phyloP scores from a whole-genome alignment of 1,284 basidiomycete species.

The Peniophora sp. region DNA sequence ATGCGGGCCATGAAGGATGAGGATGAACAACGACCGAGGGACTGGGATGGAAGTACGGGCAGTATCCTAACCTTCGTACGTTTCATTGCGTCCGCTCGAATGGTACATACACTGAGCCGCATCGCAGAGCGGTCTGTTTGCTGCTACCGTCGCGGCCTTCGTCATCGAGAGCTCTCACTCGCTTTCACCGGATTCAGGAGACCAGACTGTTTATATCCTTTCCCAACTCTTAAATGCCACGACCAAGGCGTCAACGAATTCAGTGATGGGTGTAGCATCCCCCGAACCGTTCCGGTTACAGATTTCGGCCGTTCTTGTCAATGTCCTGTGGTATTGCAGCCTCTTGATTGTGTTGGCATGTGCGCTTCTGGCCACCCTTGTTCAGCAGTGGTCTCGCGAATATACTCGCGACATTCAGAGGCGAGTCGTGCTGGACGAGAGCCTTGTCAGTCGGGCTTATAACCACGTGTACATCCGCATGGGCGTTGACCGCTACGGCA shows the following conservation, averaged over 20 bases:
- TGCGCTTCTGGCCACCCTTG: slow-evolving; percentile 1
- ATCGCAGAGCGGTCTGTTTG: slow-evolving; percentile 19
- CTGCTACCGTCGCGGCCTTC: slow-evolving; percentile 19
- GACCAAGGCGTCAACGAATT: neutral
- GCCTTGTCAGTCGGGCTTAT: neutral
- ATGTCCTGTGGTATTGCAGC: slow-evolving; percentile 1
- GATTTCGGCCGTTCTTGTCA: neutral
- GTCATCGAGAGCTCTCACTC: slow-evolving; percentile 15
- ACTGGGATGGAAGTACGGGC: slow-evolving; percentile 8
- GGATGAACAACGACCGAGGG: too few relatives aligned
- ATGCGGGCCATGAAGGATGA: too few relatives aligned
- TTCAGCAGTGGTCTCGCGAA: neutral
- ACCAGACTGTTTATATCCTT: slow-evolving; percentile 12
- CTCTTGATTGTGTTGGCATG: neutral
- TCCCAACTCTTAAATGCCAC: slow-evolving; percentile 6
- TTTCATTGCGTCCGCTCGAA: neutral
- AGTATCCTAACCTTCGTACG: slow-evolving; percentile 8
- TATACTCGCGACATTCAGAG: neutral
- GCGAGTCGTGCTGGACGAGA: neutral
- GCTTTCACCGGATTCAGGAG: slow-evolving; percentile 11
- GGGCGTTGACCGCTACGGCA: slow-evolving; percentile 1
- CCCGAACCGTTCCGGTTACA: neutral
- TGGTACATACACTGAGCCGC: neutral
- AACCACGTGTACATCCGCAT: neutral
- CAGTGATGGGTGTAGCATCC: neutral